phyloP scores from a whole-genome alignment of 148 eudicot genomes.

The Chenopodium suecicum region DNA sequence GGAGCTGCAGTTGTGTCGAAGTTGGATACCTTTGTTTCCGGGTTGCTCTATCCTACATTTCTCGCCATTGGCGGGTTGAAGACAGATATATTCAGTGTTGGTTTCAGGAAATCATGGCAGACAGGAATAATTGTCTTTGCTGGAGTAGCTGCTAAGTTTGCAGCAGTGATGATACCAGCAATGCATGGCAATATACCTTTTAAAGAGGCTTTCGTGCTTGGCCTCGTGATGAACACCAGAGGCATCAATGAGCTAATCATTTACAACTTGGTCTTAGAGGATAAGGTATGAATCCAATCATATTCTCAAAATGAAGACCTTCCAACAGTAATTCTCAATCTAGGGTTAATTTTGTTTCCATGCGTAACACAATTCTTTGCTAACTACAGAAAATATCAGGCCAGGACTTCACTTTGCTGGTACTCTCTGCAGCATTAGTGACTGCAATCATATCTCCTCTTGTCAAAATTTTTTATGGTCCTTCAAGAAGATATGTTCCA shows the following conservation, averaged over 20 bases:
- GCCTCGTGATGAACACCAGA: constrained; percentile 53
- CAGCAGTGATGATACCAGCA: constrained; percentile 35
- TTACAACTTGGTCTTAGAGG: constrained; percentile 41
- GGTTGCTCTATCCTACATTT: constrained; percentile 54
- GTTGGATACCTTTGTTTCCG: constrained; percentile 42
- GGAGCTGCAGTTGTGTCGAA: constrained; percentile 54
- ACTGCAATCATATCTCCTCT: constrained; percentile 52
- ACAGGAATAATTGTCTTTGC: constrained; percentile 27
- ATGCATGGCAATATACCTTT: constrained; percentile 27
- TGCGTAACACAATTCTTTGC: constrained; percentile 10
- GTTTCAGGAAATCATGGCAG: constrained; percentile 26
- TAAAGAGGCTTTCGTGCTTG: constrained; percentile 49
- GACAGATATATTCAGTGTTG: constrained; percentile 39
- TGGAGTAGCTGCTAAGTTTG: constrained; percentile 38
- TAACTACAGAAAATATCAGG: constrained; percentile 40
- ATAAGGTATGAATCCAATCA: constrained; percentile 32
- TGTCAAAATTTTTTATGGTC: constrained; percentile 43
- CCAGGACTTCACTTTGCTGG: constrained; percentile 49
- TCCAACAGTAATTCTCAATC: not conserved
- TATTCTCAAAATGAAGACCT: not conserved
- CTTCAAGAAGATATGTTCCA: constrained; percentile 31
- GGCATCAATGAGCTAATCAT: constrained; percentile 57
- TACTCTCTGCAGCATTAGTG: constrained; percentile 37
- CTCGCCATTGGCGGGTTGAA: constrained; percentile 54
- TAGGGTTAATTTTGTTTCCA: not conserved